phyloP scores from a whole-genome alignment of 2,329 filamentous ascomycete genomes.

The Didymella keratinophila region DNA sequence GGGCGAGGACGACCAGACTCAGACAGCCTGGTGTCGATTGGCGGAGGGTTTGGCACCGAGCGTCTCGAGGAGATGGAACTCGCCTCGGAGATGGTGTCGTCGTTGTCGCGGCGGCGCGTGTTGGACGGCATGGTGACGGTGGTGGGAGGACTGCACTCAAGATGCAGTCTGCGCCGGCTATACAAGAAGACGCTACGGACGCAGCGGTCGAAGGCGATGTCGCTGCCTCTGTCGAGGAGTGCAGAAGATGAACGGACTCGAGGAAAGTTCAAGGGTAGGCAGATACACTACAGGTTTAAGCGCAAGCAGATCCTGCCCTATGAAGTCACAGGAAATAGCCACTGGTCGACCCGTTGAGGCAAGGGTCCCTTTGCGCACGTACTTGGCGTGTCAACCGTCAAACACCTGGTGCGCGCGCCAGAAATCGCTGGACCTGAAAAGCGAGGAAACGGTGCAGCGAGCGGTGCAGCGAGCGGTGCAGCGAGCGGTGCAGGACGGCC shows the following conservation, averaged over 20 bases:
- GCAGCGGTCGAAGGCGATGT: slow-evolving; percentile 4
- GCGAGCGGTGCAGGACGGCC: background rate
- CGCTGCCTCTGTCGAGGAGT: slow-evolving; percentile 2
- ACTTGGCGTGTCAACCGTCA: background rate
- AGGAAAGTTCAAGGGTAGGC: slow-evolving; percentile 9
- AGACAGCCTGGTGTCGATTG: slow-evolving; percentile 27
- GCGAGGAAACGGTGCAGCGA: too few species aligned
- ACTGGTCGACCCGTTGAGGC: slow-evolving; percentile 12
- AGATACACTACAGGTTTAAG: slow-evolving; percentile 12
- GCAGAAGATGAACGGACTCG: slow-evolving; percentile 5
- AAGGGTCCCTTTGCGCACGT: slow-evolving; percentile 14
- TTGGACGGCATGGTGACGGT: slow-evolving; percentile 29
- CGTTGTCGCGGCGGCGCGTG: slow-evolving; percentile 21
- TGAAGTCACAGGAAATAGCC: slow-evolving; percentile 19
- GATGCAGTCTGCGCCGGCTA: slow-evolving; percentile 26
- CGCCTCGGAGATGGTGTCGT: slow-evolving; percentile 25
- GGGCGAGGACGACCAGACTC: slow-evolving; percentile 32
- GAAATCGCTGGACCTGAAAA: background rate
- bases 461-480: too few species aligned
- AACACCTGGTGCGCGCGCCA: slow-evolving; percentile 4
- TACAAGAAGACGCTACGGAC: slow-evolving; percentile 20
- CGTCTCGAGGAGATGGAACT: slow-evolving; percentile 23
- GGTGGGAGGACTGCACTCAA: slow-evolving; percentile 21
- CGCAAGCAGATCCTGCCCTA: slow-evolving; percentile 16
- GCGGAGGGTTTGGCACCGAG: slow-evolving; percentile 22